phyloP scores from a whole-genome alignment of 2,329 filamentous ascomycete species.

The Cyphellophora attinorum region DNA sequence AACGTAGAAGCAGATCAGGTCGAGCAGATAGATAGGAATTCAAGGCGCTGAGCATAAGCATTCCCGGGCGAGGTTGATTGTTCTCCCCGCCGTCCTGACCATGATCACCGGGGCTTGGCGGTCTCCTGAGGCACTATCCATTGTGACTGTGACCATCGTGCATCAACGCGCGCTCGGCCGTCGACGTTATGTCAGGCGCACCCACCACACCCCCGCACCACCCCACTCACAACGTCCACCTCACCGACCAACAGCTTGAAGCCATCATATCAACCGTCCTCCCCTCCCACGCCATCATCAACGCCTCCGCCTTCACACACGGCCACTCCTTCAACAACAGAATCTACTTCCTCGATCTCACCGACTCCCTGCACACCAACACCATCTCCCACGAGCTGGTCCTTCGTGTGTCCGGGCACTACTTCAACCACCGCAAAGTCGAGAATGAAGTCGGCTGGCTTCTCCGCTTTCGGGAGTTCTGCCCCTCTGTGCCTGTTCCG shows the following conservation, averaged over 20 bases:
- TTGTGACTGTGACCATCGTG: too few relatives aligned
- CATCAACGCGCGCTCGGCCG: too few relatives aligned
- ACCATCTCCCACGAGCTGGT: constrained; percentile 7
- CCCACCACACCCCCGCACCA: constrained; percentile 11
- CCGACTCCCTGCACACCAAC: background rate
- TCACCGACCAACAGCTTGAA: constrained; percentile 12
- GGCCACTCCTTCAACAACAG: constrained; percentile 17
- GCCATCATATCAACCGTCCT: constrained; percentile 9
- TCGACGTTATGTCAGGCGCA: too few relatives aligned
- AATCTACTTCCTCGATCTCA: constrained; percentile 13
- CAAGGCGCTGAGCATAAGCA: too few relatives aligned
- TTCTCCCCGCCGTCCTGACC: too few relatives aligned
- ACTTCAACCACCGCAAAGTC: constrained; percentile 11
- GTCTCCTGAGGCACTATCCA: too few relatives aligned
- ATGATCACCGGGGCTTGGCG: too few relatives aligned
- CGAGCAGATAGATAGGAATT: too few relatives aligned
- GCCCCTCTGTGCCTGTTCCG: constrained; percentile 11
- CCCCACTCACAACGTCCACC: constrained; percentile 14
- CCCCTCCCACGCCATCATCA: constrained; percentile 9
- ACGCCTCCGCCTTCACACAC: constrained; percentile 7
- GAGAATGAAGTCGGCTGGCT: constrained; percentile 14
- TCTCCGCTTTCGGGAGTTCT: constrained; percentile 12
- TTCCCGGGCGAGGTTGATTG: too few relatives aligned
- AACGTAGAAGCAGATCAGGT: too few relatives aligned
- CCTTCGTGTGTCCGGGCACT: constrained; percentile 11